Evolutionary conservation across 768 basidiomycete genomes (phyloP).

Genomic region (Pleurotus pulmonarius): DNA sequence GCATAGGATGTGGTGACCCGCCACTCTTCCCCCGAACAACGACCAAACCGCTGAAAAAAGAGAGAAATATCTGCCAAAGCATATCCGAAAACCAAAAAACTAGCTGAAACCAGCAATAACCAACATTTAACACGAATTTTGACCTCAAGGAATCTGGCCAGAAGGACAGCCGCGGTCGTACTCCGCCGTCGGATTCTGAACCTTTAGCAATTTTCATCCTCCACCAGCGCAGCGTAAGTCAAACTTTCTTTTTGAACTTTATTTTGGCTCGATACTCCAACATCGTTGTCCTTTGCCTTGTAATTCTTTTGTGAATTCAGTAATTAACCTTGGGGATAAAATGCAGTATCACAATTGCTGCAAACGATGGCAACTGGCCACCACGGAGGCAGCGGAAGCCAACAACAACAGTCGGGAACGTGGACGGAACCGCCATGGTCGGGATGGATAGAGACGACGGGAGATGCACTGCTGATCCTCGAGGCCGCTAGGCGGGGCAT

Average conservation of each 20-base stretch:
- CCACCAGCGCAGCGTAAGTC: constrained; percentile 68
- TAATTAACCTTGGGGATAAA: not conserved
- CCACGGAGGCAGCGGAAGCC: constrained; percentile 19
- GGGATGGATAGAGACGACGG: constrained; percentile 93
- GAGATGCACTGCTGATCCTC: constrained; percentile 94
- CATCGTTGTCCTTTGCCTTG: constrained; percentile 24
- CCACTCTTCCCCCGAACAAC: constrained; percentile 8
- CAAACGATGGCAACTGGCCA: constrained; percentile 33
- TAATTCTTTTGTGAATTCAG: constrained; percentile 8
- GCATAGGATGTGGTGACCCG: not conserved
- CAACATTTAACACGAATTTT: no score
- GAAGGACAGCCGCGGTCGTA: constrained; percentile 33
- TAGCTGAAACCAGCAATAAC: not conserved
- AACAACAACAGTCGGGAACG: constrained; percentile 35
- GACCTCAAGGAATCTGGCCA: not conserved
- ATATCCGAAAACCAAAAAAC: not conserved
- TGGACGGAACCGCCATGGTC: constrained; percentile 90
- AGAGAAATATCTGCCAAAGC: no score
- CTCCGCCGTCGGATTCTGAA: constrained; percentile 14
- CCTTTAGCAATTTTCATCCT: constrained; percentile 35
- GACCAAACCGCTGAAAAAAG: not conserved
- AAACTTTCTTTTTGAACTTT: constrained; percentile 68
- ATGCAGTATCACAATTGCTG: constrained; percentile 11
- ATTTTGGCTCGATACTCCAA: constrained; percentile 38
- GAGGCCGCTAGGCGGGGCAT: constrained; percentile 89